phyloP scores from a whole-genome alignment of 768 basidiomycete genomes.

The Crepidotus variabilis region DNA sequence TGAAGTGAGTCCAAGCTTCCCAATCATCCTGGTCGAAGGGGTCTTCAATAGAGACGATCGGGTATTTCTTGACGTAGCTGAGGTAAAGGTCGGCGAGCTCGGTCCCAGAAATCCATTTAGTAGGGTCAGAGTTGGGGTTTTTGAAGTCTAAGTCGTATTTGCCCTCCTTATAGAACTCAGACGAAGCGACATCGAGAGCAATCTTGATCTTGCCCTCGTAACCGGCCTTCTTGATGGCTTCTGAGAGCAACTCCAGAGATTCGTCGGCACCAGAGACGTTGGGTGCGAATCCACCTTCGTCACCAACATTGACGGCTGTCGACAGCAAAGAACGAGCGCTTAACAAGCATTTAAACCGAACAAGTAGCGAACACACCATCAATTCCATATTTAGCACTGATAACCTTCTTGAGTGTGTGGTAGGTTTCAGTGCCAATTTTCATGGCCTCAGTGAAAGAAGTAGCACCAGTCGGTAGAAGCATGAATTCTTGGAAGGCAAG shows the following conservation, averaged over 20 bases:
- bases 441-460: constrained; percentile 93
- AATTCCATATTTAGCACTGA: constrained; percentile 98
- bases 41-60: constrained; percentile 94
- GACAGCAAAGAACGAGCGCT: constrained; percentile 13
- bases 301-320: constrained; percentile 96
- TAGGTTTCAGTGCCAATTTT: constrained; percentile 98
- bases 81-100: constrained; percentile 94
- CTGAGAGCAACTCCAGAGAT: constrained; percentile 90
- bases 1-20: constrained; percentile 97
- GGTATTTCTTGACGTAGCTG: constrained; percentile 85
- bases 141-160: constrained; percentile 99
- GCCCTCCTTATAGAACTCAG: constrained; percentile 99
- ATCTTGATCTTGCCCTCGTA: constrained; percentile 99
- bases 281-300: constrained; percentile 99
- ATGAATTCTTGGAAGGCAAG: constrained; percentile 99
- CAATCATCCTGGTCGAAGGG: constrained; percentile 99
- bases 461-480: constrained; percentile 93
- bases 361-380: constrained; percentile 58
- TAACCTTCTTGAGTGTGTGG: constrained; percentile 98
- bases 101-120: constrained; percentile 91
- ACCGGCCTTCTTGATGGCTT: constrained; percentile 97
- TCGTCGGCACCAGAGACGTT: constrained; percentile 97
- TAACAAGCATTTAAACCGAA: constrained; percentile 6
- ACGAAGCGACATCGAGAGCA: constrained; percentile 96
- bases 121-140: constrained; percentile 98